Conservation (phyloP, 495 filamentous ascomycete genomes). For the Aspergillus cavernicola region DNA sequence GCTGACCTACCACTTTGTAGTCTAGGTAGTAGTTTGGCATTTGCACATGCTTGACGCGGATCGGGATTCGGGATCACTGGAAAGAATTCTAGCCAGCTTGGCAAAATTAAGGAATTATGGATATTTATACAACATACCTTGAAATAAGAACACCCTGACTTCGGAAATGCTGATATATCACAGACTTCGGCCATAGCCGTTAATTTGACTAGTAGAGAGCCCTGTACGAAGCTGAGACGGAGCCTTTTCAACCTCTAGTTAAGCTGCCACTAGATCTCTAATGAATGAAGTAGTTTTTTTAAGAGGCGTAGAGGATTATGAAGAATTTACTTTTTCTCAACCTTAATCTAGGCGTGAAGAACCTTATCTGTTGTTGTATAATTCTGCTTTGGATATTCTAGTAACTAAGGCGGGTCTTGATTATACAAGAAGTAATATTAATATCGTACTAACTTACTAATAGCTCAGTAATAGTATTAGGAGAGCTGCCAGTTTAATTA, state of each 20-base stretch:
- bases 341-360: not conserved
- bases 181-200: slow-evolving; percentile 17
- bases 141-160: slow-evolving; percentile 13
- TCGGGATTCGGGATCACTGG: too few relatives aligned
- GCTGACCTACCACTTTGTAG: too few relatives aligned
- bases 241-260: not conserved
- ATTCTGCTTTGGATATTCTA: not conserved
- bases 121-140: not conserved
- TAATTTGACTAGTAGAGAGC: slow-evolving; percentile 1
- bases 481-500: not conserved
- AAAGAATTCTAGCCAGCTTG: too few relatives aligned
- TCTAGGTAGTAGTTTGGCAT: too few relatives aligned
- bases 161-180: slow-evolving; percentile 15
- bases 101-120: not conserved
- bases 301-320: not conserved
- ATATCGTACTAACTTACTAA: not conserved
- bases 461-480: not conserved
- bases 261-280: not conserved
- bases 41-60: too few relatives aligned
- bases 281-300: not conserved
- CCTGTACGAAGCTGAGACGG: not conserved
- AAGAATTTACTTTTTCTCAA: not conserved
- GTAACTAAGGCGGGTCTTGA: not conserved
- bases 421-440: not conserved
- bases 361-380: not conserved